phyloP scores from a whole-genome alignment of 371 early-diverging fungal genomes.

The Blastocladiella emersonii region DNA sequence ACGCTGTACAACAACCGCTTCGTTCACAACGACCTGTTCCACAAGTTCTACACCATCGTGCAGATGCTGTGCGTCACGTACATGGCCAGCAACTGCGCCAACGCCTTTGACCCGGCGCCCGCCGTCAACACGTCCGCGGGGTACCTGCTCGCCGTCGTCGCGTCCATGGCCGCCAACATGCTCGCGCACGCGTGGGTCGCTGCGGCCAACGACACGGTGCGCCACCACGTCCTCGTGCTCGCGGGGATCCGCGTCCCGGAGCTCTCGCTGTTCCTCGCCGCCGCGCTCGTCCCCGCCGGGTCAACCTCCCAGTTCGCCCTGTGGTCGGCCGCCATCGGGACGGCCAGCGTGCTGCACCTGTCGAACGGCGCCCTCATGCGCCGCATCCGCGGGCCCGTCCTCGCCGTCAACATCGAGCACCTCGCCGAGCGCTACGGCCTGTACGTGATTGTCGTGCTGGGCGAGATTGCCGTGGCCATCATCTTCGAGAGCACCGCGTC shows the following conservation, averaged over 20 bases:
- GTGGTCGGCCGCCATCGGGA: neutral
- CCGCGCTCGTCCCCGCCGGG: neutral
- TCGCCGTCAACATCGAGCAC: conserved; percentile 16
- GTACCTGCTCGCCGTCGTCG: neutral
- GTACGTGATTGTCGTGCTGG: conserved; percentile 11
- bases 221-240: neutral
- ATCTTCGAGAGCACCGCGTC: neutral
- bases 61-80: conserved; percentile 3
- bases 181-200: neutral
- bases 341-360: neutral
- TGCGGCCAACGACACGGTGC: neutral
- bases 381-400: neutral
- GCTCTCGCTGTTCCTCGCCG: neutral
- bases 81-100: conserved; percentile 7
- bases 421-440: conserved; percentile 12
- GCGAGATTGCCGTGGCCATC: conserved; percentile 13
- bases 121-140: conserved; percentile 7
- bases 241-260: neutral
- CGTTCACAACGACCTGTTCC: conserved; percentile 11
- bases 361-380: neutral
- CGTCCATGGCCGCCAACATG: neutral
- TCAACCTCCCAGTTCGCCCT: neutral
- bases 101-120: conserved; percentile 8
- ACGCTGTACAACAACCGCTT: conserved; percentile 9
- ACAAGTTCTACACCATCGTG: conserved; percentile 6